Evolutionary conservation across 2,329 filamentous ascomycete genomes (phyloP), one percentile per base, ranked within the genome.

Genomic region (Lithohypha guttulata): DNA sequence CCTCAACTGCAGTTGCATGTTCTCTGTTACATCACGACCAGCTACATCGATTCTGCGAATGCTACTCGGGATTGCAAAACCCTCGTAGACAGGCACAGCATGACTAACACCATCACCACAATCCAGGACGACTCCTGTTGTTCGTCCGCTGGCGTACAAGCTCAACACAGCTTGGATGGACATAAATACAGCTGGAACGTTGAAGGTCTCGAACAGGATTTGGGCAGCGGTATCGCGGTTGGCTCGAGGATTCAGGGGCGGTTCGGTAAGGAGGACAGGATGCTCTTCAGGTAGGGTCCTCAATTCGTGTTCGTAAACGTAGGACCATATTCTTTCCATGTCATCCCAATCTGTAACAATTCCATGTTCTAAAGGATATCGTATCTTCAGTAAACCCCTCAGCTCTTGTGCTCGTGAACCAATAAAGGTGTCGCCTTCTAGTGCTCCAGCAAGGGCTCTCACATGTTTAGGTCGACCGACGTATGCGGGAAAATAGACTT

Each of bases 261-360:
- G 85, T 64, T 98, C 91, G 45, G 91, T 98, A 54, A 98, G 73
- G 37, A 98, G 77, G 45, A 98, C 89, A 30, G 91, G 91, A 62
- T 98, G 91, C 80, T 98, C 91, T 72, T 98, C 91, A 62, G 87
- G 95, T 58, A 95, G 71, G 34, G 89, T 94, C 69, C 95, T 96
- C 54, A 98, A 63, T 48, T 93, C 91, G 57, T 95, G 89, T 42
- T 84, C 84, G 60, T 96, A 98, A 38, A 98, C 86, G 57, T 93
- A 91, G 55, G 93, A 84, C 91, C 91, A 98, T 64, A 98, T 98
- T 66, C 85, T 79, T 69, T 98, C 91, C 91, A 98, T 98, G 58
- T 98, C 91, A 59, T 96, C 91, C 91, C 91, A 98, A 63, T 98
- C 86, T 52, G 91, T 98, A 47, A 98, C 91, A 55, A 98, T 93